Evolutionary conservation across 495 filamentous ascomycete genomes (phyloP).

Genomic region (Penicillium odoratum): DNA sequence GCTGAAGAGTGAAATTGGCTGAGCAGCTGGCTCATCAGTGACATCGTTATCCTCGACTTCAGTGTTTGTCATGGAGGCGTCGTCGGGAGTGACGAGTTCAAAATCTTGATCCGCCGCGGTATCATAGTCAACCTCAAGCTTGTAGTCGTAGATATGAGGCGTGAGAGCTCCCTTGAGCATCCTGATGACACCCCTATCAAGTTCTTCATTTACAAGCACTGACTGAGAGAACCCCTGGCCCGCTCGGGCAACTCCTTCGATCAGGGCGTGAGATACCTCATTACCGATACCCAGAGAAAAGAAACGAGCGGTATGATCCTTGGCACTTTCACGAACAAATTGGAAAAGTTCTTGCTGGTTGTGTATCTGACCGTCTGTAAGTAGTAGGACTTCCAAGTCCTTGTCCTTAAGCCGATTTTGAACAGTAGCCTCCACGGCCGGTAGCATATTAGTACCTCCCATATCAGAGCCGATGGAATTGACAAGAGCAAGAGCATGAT

Average conservation of each 20-base stretch:
- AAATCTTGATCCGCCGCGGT: neutral
- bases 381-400: conserved; percentile 7
- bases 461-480: conserved; percentile 41
- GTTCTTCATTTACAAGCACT: conserved; percentile 9
- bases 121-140: conserved; percentile 7
- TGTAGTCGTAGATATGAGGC: conserved; percentile 8
- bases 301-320: conserved; percentile 4
- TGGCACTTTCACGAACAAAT: conserved; percentile 4
- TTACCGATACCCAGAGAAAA: conserved; percentile 18
- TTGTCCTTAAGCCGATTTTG: conserved; percentile 3
- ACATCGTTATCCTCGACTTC: neutral
- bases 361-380: conserved; percentile 9
- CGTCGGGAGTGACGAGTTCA: neutral
- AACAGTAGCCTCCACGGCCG: conserved; percentile 2
- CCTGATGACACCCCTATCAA: conserved; percentile 9
- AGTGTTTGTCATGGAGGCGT: neutral
- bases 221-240: conserved; percentile 17
- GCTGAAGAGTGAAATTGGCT: neutral
- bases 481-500: conserved; percentile 51
- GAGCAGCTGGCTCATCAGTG: neutral
- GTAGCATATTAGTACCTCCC: conserved; percentile 10
- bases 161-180: conserved; percentile 19
- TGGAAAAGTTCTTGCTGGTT: conserved; percentile 2
- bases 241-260: conserved; percentile 13
- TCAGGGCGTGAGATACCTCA: conserved; percentile 12